Evolutionary conservation across 2,329 filamentous ascomycete species (phyloP).

Genomic region (Pseudogymnoascus sp.): DNA sequence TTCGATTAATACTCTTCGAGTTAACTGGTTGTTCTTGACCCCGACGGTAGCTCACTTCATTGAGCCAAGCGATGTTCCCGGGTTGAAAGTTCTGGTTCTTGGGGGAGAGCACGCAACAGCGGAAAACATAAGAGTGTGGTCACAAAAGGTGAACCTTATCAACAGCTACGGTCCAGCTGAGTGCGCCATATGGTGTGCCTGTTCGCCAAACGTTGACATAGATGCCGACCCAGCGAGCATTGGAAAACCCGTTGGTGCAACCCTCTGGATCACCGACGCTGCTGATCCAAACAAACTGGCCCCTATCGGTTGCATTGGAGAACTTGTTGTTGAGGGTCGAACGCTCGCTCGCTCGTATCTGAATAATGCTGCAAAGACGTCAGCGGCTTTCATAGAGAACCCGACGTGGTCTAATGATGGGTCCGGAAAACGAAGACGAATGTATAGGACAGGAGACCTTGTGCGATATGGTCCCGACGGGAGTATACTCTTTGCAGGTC

Average conservation of each 20-base stretch:
- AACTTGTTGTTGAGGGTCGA: slow-evolving; percentile 31
- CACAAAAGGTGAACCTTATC: slow-evolving; percentile 27
- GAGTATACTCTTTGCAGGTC: slow-evolving; percentile 46
- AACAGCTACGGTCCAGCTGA: slow-evolving; percentile 74
- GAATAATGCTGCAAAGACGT: slow-evolving; percentile 47
- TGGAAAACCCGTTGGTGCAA: slow-evolving; percentile 1
- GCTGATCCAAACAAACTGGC: background rate
- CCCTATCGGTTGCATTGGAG: slow-evolving; percentile 1
- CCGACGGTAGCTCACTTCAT: slow-evolving; percentile 65
- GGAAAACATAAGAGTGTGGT: slow-evolving; percentile 37
- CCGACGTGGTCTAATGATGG: slow-evolving; percentile 11
- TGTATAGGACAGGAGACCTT: slow-evolving; percentile 54
- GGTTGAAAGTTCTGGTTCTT: slow-evolving; percentile 67
- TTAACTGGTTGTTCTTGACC: slow-evolving; percentile 30
- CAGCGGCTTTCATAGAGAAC: slow-evolving; percentile 43
- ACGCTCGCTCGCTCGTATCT: slow-evolving; percentile 53
- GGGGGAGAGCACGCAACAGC: slow-evolving; percentile 74
- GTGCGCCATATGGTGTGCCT: slow-evolving; percentile 51
- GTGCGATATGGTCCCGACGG: slow-evolving; percentile 44
- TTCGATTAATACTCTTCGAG: slow-evolving; percentile 51
- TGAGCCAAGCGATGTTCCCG: slow-evolving; percentile 72
- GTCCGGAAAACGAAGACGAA: slow-evolving; percentile 12
- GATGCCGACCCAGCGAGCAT: background rate
- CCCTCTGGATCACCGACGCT: slow-evolving; percentile 29
- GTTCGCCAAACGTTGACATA: slow-evolving; percentile 12